Conservation (phyloP, 176 grass and related monocot genomes). For the Thalia dealbata region DNA sequence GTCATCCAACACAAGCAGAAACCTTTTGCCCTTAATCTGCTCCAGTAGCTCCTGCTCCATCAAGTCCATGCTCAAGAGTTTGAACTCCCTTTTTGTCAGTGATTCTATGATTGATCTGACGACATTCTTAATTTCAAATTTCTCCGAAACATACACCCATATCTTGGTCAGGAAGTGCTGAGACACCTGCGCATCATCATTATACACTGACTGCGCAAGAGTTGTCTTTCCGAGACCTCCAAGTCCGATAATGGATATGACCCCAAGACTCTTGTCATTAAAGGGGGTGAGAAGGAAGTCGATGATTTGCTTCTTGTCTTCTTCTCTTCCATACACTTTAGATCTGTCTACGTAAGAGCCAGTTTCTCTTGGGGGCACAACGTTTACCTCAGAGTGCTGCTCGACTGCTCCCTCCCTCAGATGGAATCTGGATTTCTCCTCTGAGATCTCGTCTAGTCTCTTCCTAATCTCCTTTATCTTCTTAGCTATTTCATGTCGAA, state of each 20-base stretch:
- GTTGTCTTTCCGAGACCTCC: constrained; percentile 7
- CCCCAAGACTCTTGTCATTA: neutral
- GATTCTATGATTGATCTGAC: too few relatives aligned
- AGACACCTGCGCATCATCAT: neutral
- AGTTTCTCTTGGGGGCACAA: neutral
- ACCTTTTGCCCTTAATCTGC: too few relatives aligned
- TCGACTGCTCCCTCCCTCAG: neutral
- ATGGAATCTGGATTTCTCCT: neutral
- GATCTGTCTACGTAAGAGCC: neutral
- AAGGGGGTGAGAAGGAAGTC: neutral
- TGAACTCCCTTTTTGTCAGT: too few relatives aligned
- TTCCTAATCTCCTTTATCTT: constrained; percentile 7
- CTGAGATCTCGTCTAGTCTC: constrained; percentile 5
- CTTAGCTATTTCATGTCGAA: neutral
- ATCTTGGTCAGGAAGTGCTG: neutral
- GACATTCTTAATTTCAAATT: too few relatives aligned
- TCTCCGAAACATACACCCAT: constrained; percentile 6
- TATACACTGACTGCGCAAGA: constrained; percentile 4
- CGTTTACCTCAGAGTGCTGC: neutral
- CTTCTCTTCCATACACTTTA: neutral
- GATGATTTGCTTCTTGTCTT: constrained; percentile 7
- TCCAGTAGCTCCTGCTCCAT: too few relatives aligned
- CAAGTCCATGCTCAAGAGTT: too few relatives aligned
- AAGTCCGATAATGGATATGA: neutral
- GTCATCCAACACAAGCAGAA: too few relatives aligned